phyloP scores from a whole-genome alignment of 306 rosid species.

The Casuarina glauca region DNA sequence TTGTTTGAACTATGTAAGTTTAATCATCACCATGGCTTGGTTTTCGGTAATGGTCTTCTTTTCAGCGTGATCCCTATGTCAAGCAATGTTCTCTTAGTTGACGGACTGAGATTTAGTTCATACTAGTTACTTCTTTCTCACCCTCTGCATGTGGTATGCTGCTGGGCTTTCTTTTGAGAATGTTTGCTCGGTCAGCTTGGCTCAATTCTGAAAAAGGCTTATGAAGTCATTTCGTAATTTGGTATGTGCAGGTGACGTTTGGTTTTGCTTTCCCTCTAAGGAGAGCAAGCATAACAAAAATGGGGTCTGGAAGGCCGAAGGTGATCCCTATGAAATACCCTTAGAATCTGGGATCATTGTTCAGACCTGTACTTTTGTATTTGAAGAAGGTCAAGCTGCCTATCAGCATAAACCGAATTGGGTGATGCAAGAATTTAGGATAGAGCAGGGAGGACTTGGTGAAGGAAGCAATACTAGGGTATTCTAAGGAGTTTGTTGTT shows the following conservation, averaged over 20 bases:
- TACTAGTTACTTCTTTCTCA: not conserved
- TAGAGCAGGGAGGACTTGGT: not conserved
- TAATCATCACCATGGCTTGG: not conserved
- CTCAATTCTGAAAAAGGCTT: not conserved
- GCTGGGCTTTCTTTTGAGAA: conserved; percentile 1
- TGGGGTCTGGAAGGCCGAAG: conserved; percentile 41
- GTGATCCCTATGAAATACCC: conserved; percentile 20
- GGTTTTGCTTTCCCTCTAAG: conserved; percentile 21
- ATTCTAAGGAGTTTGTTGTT: conserved; percentile 13
- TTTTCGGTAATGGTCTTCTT: not conserved
- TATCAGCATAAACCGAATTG: conserved; percentile 22
- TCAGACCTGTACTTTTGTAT: conserved; percentile 34
- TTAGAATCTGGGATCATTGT: conserved; percentile 21
- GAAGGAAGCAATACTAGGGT: conserved; percentile 30
- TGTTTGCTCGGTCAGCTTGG: not conserved
- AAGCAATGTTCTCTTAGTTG: not conserved
- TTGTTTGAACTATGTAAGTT: not conserved
- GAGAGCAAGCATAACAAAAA: conserved; percentile 11
- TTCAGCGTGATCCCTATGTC: not conserved
- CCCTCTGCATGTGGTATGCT: not conserved
- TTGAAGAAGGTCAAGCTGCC: conserved; percentile 28
- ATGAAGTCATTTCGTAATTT: not conserved
- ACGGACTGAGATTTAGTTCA: not conserved
- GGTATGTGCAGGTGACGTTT: conserved; percentile 27
- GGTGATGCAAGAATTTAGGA: conserved; percentile 38